Evolutionary conservation across 2,329 filamentous ascomycete genomes (phyloP).

Genomic region (Arthrobotrys conoides): DNA sequence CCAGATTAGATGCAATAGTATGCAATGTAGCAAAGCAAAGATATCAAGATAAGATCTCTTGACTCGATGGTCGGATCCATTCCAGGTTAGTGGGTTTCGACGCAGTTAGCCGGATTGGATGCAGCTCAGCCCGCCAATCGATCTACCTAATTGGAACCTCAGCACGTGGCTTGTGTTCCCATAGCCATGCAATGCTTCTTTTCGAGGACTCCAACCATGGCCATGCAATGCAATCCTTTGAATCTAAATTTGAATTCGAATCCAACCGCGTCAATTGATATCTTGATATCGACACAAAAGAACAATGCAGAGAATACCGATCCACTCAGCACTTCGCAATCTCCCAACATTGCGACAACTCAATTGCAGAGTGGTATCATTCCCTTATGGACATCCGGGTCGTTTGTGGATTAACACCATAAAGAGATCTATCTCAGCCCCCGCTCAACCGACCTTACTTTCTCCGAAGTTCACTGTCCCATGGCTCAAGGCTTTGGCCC

Average conservation of each 20-base stretch:
- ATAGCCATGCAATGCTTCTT: neutral
- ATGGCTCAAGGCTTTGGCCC: slow-evolving; percentile 52
- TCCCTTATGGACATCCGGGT: neutral
- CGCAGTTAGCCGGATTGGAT: neutral
- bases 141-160: slow-evolving; percentile 4
- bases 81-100: slow-evolving; percentile 8
- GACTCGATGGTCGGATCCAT: neutral
- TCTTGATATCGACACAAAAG: slow-evolving; percentile 6
- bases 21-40: neutral
- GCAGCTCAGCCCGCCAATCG: neutral
- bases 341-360: neutral
- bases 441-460: slow-evolving; percentile 46
- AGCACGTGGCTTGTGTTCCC: slow-evolving; percentile 8
- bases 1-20: neutral
- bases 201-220: neutral
- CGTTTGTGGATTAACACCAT: neutral
- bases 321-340: slow-evolving; percentile 12
- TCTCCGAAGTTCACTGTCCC: slow-evolving; percentile 55
- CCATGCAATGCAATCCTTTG: neutral
- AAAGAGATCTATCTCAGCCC: slow-evolving; percentile 44
- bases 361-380: neutral
- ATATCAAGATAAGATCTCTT: slow-evolving; percentile 20
- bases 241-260: no score
- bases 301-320: slow-evolving; percentile 21
- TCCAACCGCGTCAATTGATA: slow-evolving; percentile 8